Base-by-base conservation (phyloP, 1,284 basidiomycete genomes). In the Singerocomus rubriflavus region DNA sequence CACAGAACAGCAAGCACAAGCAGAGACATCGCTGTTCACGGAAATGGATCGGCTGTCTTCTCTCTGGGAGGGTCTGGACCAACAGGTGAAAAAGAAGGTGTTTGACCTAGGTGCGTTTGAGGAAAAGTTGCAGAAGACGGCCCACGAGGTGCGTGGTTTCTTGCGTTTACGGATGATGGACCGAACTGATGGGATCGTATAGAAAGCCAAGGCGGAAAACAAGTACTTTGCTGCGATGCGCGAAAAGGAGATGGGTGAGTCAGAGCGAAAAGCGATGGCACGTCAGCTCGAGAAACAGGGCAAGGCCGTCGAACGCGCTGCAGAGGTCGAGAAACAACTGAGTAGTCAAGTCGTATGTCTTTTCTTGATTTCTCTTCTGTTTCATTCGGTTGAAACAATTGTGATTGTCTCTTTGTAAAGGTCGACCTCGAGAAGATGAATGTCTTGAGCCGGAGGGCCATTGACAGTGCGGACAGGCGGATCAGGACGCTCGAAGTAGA, bases 131-230 rank as follows among this genome's bases (percentile, higher is more conserved):
- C 68, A 71, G 47, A 88, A 85, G 64, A 67, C 74, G 35, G 71
- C 69, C 16, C 74, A 80, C 25, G 91, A 93, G 64, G 91, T 90
- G 55, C 44, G 76, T 56, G 4, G 42, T 13, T 45, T 32, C 26
- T 26, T 3, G 4, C 4, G 6, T 29, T 35, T 6, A 6, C 2
- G 0, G 4, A 17, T 1, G 6, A n/a, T 14, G 7, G 34, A 8
- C 2, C 6, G 31, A 17, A n/a, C 35, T 46, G 30, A 49, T 29
- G 44, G 11, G 35, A 30, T 11, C 27, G 14, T 4, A 40, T 61
- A 88, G 82, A 89, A 83, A 85, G 90, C 92, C 12, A 98, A 96
- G 71, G 85, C 91, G 17, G 95, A 98, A 62, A 97, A 94, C 75
- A 97, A 94, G 71, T 98, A 86, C 70, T 98, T 88, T 67, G 82